Percentiles rank a stretch among this genome's conserved stretches.
phyloP scores from a whole-genome alignment of 495 filamentous ascomycete genomes.

The Podospora tetraspora region DNA sequence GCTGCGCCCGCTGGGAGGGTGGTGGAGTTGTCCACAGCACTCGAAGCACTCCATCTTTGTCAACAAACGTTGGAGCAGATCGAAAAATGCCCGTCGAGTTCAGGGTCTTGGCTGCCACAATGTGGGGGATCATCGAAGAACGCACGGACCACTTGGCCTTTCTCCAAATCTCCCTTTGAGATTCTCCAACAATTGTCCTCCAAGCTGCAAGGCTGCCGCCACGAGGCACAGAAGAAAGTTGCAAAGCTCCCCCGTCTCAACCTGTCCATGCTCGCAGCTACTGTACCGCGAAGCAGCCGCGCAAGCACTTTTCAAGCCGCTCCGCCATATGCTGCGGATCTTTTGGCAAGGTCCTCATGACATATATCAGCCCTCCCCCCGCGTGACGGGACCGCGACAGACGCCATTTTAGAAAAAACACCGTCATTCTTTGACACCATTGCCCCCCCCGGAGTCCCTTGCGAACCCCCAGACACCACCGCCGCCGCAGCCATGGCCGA shows the following conservation, averaged over 20 bases:
- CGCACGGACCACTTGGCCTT: not conserved
- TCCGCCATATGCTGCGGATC: not conserved
- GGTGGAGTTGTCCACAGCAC: not conserved
- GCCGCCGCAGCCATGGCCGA: slow-evolving; percentile 52
- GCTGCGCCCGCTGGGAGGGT: not conserved
- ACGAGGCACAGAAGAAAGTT: not conserved
- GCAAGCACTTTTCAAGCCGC: not conserved
- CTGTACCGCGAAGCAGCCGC: not conserved
- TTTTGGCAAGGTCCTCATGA: not conserved
- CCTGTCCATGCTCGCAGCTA: not conserved
- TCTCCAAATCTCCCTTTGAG: not conserved
- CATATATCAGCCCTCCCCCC: not conserved
- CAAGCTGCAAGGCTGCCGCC: not conserved
- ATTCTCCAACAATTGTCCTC: not conserved
- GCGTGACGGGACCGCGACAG: not conserved
- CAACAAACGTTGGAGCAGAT: not conserved
- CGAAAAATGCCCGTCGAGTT: not conserved
- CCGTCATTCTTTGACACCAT: not conserved
- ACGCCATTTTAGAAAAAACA: not conserved
- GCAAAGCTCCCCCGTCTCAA: not conserved
- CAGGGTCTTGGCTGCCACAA: not conserved
- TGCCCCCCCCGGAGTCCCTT: not conserved
- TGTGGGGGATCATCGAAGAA: not conserved
- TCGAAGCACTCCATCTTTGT: not conserved
- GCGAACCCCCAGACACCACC: not conserved